Percentiles rank a stretch among this genome's conserved stretches.
Evolutionary conservation across 139 green algal genomes (phyloP).

Genomic region (Auxenochlorella protothecoides): DNA sequence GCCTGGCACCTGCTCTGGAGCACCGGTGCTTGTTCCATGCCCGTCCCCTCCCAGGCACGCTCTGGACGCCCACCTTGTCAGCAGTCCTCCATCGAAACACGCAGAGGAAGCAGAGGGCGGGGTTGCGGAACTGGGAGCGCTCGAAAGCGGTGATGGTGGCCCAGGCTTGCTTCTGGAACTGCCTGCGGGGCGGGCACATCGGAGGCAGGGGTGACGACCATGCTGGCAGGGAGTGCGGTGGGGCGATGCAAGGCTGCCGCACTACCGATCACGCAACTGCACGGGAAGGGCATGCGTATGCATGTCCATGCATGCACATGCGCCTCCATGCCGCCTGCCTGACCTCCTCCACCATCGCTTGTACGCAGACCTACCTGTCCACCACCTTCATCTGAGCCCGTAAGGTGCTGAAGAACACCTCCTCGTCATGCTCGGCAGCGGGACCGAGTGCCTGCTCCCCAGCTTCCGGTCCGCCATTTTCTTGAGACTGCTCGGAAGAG

Average conservation of each 20-base stretch:
- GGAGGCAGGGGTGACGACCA: neutral
- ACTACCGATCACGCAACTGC: too few species aligned
- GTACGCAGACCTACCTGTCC: neutral
- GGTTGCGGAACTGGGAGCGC: neutral
- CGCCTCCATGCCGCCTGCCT: neutral
- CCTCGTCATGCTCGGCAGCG: neutral
- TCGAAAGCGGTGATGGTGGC: neutral
- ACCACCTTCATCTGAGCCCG: neutral
- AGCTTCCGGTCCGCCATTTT: neutral
- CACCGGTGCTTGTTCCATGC: neutral
- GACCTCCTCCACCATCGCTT: neutral
- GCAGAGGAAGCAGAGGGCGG: neutral
- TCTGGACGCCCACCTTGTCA: too few species aligned
- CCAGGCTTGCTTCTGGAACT: neutral
- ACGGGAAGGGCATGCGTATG: neutral
- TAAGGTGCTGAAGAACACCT: conserved; percentile 15
- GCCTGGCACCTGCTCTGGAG: neutral
- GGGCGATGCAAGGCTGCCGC: neutral
- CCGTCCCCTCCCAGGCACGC: neutral
- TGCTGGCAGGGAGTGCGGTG: neutral
- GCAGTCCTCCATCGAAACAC: neutral
- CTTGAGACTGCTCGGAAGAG: neutral
- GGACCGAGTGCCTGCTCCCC: neutral
- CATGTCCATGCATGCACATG: neutral
- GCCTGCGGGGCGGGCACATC: neutral